A percentile compares a stretch with the other conserved stretches of the same genome.
These are phyloP conservation scores for Tricholoma sp. DNA, from an alignment of 768 basidiomycete genomes.

Conservation along the genomic window DNA sequence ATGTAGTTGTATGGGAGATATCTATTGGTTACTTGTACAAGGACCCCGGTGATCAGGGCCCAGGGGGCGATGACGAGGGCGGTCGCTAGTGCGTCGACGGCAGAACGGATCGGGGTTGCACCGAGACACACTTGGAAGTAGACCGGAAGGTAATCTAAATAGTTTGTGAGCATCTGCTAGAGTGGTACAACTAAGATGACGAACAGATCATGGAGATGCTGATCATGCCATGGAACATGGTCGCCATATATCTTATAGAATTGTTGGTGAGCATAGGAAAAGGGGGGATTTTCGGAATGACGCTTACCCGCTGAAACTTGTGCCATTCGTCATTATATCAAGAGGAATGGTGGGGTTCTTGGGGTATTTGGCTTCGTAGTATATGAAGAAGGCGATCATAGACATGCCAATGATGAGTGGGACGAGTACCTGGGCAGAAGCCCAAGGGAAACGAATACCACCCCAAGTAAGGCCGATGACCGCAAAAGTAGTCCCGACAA, in stretches of 20 bases:
- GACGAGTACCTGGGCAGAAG: conserved; percentile 32
- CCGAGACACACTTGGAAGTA: conserved; percentile 1
- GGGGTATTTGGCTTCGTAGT: conserved; percentile 32
- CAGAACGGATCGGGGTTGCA: not conserved
- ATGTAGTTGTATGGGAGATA: not conserved
- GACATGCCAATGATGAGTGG: conserved; percentile 40
- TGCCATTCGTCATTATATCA: conserved; percentile 26
- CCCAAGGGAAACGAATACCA: conserved; percentile 40
- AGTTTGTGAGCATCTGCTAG: not conserved
- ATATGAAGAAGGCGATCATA: conserved; percentile 32
- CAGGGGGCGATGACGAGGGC: not conserved
- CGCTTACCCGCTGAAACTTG: conserved; percentile 31
- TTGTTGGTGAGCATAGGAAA: not conserved
- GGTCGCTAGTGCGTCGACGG: not conserved
- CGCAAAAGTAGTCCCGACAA: conserved; percentile 24
- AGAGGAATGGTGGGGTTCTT: conserved; percentile 18
- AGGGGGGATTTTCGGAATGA: too few species aligned
- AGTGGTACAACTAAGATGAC: not conserved
- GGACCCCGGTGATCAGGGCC: not conserved
- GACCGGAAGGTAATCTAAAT: conserved; percentile 1
- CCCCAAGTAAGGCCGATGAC: conserved; percentile 46
- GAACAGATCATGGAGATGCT: not conserved
- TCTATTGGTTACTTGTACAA: not conserved
- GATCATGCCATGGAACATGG: not conserved
- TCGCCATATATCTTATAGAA: not conserved